A percentile compares a stretch with the other conserved stretches of the same genome.
Conservation (phyloP, 2,329 filamentous ascomycete genomes). For the Domatiomyces globalis region DNA sequence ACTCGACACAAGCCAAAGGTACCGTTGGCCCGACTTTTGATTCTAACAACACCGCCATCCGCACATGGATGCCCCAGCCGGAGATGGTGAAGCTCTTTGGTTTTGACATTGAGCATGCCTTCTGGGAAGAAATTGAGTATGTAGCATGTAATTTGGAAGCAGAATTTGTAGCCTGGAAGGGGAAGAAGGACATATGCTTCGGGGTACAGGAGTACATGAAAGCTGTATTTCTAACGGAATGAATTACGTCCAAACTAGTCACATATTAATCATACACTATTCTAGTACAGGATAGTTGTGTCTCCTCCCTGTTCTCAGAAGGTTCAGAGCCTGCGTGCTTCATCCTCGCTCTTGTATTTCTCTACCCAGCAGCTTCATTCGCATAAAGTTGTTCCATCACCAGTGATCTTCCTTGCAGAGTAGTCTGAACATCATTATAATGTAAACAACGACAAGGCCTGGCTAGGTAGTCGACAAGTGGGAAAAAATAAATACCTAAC, state of each 20-base stretch:
- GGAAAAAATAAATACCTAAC: too few species aligned
- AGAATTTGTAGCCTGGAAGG: slow-evolving; percentile 23
- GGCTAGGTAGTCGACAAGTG: too few species aligned
- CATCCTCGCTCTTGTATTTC: too few species aligned
- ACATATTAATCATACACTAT: too few species aligned
- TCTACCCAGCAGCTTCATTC: too few species aligned
- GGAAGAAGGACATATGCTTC: slow-evolving; percentile 22
- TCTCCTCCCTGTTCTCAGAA: neutral
- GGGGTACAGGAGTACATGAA: slow-evolving; percentile 24
- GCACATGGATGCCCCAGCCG: slow-evolving; percentile 21
- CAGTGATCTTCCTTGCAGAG: too few species aligned
- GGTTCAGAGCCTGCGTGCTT: too few species aligned
- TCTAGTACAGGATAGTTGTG: neutral
- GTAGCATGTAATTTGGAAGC: slow-evolving; percentile 27
- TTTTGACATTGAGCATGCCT: slow-evolving; percentile 25
- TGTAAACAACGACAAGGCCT: too few species aligned
- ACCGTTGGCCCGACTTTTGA: slow-evolving; percentile 17
- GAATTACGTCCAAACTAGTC: neutral
- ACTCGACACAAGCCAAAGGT: slow-evolving; percentile 1
- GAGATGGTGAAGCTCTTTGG: slow-evolving; percentile 22
- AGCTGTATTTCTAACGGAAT: slow-evolving; percentile 19
- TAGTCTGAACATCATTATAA: too few species aligned
- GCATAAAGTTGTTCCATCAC: too few species aligned
- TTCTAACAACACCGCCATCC: slow-evolving; percentile 22
- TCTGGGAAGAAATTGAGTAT: slow-evolving; percentile 28